Base-by-base conservation (phyloP, 2,329 filamentous ascomycete species). In the Dactylellina parvicollis region DNA sequence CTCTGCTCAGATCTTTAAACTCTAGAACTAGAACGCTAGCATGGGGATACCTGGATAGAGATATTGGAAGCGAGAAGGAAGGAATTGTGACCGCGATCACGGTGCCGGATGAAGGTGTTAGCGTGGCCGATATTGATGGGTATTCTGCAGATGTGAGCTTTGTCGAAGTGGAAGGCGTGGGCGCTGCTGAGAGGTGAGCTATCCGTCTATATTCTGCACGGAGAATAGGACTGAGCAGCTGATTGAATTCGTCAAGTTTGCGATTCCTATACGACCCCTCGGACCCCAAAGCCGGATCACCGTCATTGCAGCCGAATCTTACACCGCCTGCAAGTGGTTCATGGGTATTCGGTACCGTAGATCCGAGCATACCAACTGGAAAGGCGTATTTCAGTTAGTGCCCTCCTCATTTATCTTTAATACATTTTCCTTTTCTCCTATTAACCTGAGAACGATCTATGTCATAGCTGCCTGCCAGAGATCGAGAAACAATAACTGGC, bases 331-430 rank as follows among this genome's bases (percentile, higher is more conserved):
- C 38, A 7, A 59, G 40, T 14, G 54, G 38, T 0, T 44, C 54
- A 12, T 73, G 55, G 60, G 20, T 61, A 12, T 42, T 47, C 12
- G 60, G 69, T 0, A 61, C 60, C 1, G 1, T 56, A 4, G 47
- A 66, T n/a, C 34, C 40, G 1, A 55, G 26, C 16, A 42, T 56
- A 9, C 14, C 49, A 1, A 16, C 9, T 4, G 52, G 38, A 12
- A 12, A 32, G 24, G 34, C 69, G 49, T 73, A 73, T 36, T 73
- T 60, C 16, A 32, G 69, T 66, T 1, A 34, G 60, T 61, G n/a
- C n/a, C n/a, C n/a, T 30, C 4, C n/a, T 4, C 46, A 2, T 46
- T 32, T 34, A 44, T 52, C 4, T 38, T 16, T n/a, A 16, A 22
- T 20, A 7, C 3, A 3, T 8, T 32, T 12, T 16, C 36, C 12